A percentile compares a stretch with the other conserved stretches of the same genome.
phyloP scores from a whole-genome alignment of 805 yeast genomes.

The Starmera dryadoides region DNA sequence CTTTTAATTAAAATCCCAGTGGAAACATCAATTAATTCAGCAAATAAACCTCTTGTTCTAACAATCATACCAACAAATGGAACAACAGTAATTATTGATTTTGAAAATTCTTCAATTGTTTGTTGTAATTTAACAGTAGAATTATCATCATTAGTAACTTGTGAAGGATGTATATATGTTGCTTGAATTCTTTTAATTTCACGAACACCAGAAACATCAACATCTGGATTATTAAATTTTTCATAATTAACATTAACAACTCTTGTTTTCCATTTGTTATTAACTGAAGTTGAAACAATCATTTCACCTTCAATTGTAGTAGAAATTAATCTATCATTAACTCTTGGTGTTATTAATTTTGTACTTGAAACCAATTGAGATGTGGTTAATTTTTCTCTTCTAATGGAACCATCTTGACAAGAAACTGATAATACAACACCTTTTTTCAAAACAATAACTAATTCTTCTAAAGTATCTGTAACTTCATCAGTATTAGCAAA shows the following conservation, averaged over 20 bases:
- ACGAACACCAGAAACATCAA: not conserved
- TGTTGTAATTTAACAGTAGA: not conserved
- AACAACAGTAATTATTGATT: constrained; percentile 40
- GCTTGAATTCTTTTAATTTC: constrained; percentile 6
- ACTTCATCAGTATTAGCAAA: constrained; percentile 17
- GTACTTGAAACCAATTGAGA: constrained; percentile 41
- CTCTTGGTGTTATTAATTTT: constrained; percentile 60
- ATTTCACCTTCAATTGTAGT: constrained; percentile 41
- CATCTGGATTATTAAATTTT: constrained; percentile 17
- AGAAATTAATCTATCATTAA: constrained; percentile 64
- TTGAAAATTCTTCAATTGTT: constrained; percentile 11
- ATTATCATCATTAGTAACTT: not conserved
- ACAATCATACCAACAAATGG: constrained; percentile 73
- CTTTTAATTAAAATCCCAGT: constrained; percentile 64
- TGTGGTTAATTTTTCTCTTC: constrained; percentile 24
- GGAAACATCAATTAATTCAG: constrained; percentile 70
- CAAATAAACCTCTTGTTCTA: constrained; percentile 44
- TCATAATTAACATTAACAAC: constrained; percentile 40
- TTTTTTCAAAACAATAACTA: constrained; percentile 42
- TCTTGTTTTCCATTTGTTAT: constrained; percentile 58
- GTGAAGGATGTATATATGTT: not conserved
- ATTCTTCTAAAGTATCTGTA: constrained; percentile 25
- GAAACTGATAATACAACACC: constrained; percentile 45
- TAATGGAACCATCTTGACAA: constrained; percentile 40
- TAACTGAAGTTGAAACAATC: constrained; percentile 51